These are phyloP conservation scores for Mycena galopus DNA, from an alignment of 768 basidiomycete genomes.

Conservation along the genomic window DNA sequence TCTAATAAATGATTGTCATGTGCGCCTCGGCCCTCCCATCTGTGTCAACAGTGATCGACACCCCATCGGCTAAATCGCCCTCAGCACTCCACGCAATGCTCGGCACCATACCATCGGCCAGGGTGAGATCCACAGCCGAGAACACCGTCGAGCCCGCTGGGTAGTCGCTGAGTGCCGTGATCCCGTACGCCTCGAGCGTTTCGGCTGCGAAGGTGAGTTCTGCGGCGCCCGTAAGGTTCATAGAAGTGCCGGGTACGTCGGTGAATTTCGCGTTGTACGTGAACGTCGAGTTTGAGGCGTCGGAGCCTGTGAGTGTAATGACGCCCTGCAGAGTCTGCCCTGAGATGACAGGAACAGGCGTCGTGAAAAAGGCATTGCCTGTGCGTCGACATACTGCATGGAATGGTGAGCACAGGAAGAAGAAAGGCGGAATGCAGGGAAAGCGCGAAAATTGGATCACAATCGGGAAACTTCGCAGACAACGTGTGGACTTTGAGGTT, in stretches of 20 bases:
- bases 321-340: conserved; percentile 18
- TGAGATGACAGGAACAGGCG: conserved; percentile 9
- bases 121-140: background rate
- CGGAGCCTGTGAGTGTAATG: conserved; percentile 15
- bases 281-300: conserved; percentile 12
- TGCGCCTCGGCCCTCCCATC: background rate
- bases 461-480: too few species aligned
- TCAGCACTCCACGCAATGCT: background rate
- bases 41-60: background rate
- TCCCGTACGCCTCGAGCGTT: conserved; percentile 9
- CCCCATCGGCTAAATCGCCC: background rate
- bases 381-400: background rate
- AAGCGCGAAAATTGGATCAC: too few species aligned
- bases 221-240: background rate
- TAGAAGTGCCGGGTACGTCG: conserved; percentile 24
- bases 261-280: conserved; percentile 24
- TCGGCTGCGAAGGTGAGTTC: conserved; percentile 23
- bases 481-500: too few species aligned
- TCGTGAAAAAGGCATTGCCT: background rate
- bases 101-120: background rate
- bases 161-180: background rate
- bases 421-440: too few species aligned
- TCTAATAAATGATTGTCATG: conserved; percentile 3
- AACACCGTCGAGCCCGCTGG: conserved; percentile 3
- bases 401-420: background rate